phyloP scores from a whole-genome alignment of 176 grass and related monocot species.

The Stipa capillata region DNA sequence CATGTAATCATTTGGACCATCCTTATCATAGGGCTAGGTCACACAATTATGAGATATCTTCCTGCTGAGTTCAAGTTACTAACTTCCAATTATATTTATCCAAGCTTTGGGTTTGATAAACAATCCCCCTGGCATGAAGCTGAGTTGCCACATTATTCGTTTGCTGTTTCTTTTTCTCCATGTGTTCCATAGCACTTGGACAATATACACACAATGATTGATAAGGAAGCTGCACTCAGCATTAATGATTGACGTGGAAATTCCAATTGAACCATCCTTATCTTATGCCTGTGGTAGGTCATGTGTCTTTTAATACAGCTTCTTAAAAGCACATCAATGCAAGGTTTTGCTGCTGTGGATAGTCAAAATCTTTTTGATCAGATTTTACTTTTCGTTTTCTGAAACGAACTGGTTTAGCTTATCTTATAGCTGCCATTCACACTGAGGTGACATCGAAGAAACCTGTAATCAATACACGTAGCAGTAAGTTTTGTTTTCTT shows the following conservation, averaged over 20 bases:
- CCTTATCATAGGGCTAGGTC: neutral
- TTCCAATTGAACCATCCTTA: neutral
- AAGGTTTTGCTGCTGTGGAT: neutral
- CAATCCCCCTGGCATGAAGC: neutral
- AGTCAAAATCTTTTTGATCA: neutral
- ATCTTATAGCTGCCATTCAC: constrained; percentile 8
- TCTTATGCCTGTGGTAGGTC: neutral
- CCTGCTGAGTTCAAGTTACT: constrained; percentile 3
- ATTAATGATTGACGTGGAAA: constrained; percentile 3
- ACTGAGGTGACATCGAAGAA: constrained; percentile 14
- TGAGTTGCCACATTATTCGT: neutral
- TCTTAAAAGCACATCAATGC: neutral
- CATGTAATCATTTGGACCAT: neutral
- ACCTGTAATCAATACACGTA: constrained; percentile 14
- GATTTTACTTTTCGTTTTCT: neutral
- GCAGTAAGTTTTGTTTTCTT: constrained; percentile 21
- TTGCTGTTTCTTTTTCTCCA: constrained; percentile 7
- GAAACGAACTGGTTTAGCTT: neutral
- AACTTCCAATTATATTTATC: constrained; percentile 17
- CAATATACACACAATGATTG: neutral
- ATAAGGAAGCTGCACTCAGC: neutral
- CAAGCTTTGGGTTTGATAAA: constrained; percentile 12
- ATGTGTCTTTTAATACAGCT: neutral
- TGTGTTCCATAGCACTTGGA: neutral
- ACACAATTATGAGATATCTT: constrained; percentile 12